phyloP scores from a whole-genome alignment of 1,284 basidiomycete species.

The Sporisorium sorghi region DNA sequence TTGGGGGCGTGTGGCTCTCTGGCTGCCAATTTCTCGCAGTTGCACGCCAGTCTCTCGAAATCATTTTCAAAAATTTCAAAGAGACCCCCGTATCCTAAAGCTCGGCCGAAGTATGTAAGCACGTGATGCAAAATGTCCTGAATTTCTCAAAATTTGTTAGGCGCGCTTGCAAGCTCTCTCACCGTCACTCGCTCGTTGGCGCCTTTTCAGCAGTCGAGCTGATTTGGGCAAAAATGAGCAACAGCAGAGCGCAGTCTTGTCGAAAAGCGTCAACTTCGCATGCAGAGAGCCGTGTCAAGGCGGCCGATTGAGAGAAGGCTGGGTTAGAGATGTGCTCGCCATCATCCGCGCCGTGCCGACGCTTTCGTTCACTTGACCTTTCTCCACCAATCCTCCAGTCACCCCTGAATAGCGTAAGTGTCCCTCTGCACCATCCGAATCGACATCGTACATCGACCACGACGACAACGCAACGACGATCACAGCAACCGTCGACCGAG shows the following conservation, averaged over 20 bases:
- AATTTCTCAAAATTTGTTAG: not conserved
- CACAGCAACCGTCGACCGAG: not conserved
- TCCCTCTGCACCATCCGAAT: constrained; percentile 22
- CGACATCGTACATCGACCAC: constrained; percentile 10
- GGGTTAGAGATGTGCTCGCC: constrained; percentile 30
- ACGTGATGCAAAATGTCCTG: not conserved
- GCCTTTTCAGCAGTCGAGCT: not conserved
- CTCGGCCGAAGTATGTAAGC: not conserved
- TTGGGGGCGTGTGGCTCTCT: not conserved
- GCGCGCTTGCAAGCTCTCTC: not conserved
- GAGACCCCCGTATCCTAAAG: no score
- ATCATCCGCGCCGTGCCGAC: constrained; percentile 35
- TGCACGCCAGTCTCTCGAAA: constrained; percentile 1
- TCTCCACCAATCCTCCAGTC: constrained; percentile 56
- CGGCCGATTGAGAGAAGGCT: not conserved
- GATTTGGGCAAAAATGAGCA: not conserved
- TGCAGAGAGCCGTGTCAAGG: not conserved
- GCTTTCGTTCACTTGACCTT: constrained; percentile 30
- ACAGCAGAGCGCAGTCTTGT: constrained; percentile 4
- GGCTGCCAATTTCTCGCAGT: not conserved
- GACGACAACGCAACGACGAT: constrained; percentile 4
- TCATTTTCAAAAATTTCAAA: not conserved
- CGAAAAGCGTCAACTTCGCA: no score
- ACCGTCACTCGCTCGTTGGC: not conserved
- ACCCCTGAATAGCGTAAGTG: constrained; percentile 48